Base-by-base conservation (phyloP, 2,329 filamentous ascomycete species). In the Cladophialophora exuberans region DNA sequence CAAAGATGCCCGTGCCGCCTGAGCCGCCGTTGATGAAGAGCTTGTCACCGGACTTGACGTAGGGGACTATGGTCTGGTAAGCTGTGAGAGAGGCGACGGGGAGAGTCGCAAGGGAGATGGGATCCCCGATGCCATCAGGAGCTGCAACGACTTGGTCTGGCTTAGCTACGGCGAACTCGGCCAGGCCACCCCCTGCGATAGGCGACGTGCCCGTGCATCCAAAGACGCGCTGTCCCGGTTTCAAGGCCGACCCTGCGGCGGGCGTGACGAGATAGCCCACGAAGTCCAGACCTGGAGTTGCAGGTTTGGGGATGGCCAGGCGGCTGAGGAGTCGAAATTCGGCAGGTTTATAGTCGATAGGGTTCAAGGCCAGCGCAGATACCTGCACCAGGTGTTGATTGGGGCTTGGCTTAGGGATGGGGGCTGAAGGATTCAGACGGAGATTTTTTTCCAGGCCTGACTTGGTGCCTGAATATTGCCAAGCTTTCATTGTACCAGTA, bases 1-100 rank as follows among this genome's bases (percentile, higher is more conserved):
- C 79, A 54, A 79, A 85, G 0, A 78, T 76, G 0, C 85, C 85
- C 0, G 76, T 79, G 0, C 85, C 85, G 6, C 85, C 85, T 2
- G 77, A 82, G 0, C 83, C 84, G n/a, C 83, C 84, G 60, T 87
- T 87, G 66, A 87, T 79, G 62, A 87, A 83, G 4, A 87, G 73
- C 62, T 76, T 79, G 44, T 81, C 76, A 13, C 83, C 82, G 3
- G 68, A 56, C 20, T 73, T 70, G 44, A 79, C 75, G 52, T 75
- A 67, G 1, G 74, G 73, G 10, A 79, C 66, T 17, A 82, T 69
- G n/a, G 69, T 65, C 62, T 80, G 76, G 57, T 76, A 77, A 2
- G 78, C 76, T 3, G 79, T 79, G 53, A 74, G 62, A 1, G 71
- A 78, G 0, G 77, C 77, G 1, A 78, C 73, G 0, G 72, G 73